phyloP scores from a whole-genome alignment of 2,329 filamentous ascomycete genomes.

The Pezicula carpinea region DNA sequence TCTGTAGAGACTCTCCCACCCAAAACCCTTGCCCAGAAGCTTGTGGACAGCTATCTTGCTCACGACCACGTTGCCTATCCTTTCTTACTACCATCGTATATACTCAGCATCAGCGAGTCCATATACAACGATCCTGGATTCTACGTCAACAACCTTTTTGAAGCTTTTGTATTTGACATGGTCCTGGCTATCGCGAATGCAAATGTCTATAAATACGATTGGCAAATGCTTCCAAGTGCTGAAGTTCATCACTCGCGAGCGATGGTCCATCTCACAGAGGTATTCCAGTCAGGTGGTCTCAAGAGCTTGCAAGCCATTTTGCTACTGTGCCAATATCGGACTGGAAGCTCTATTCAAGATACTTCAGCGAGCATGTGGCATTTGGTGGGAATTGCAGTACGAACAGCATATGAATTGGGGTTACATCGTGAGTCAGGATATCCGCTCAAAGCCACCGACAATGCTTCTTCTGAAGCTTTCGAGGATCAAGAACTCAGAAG shows the following conservation, averaged over 20 bases:
- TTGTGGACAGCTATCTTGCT: slow-evolving; percentile 36
- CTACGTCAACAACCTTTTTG: slow-evolving; percentile 9
- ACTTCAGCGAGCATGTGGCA: slow-evolving; percentile 39
- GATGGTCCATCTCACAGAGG: slow-evolving; percentile 31
- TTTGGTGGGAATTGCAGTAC: slow-evolving; percentile 60
- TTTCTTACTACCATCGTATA: slow-evolving; percentile 30
- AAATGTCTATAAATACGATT: slow-evolving; percentile 39
- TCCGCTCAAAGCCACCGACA: slow-evolving; percentile 36
- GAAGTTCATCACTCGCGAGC: slow-evolving; percentile 37
- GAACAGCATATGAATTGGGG: slow-evolving; percentile 63
- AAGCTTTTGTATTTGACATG: slow-evolving; percentile 39
- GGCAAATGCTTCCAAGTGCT: slow-evolving; percentile 37
- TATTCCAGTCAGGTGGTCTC: slow-evolving; percentile 32
- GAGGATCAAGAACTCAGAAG: slow-evolving; percentile 31
- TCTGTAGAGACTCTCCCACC: slow-evolving; percentile 25
- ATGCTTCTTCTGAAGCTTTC: slow-evolving; percentile 26
- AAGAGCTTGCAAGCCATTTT: slow-evolving; percentile 37
- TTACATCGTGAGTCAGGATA: slow-evolving; percentile 51
- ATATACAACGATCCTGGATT: slow-evolving; percentile 27
- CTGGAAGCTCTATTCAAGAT: slow-evolving; percentile 35
- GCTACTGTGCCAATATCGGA: slow-evolving; percentile 38
- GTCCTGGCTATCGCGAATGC: slow-evolving; percentile 38
- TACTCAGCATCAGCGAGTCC: slow-evolving; percentile 25
- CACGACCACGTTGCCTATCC: slow-evolving; percentile 40
- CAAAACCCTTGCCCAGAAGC: slow-evolving; percentile 29